A percentile compares a stretch with the other conserved stretches of the same genome.
These are phyloP conservation scores for Sporothrix sp. DNA, from an alignment of 2,329 filamentous ascomycete genomes.

Conservation along the genomic window DNA sequence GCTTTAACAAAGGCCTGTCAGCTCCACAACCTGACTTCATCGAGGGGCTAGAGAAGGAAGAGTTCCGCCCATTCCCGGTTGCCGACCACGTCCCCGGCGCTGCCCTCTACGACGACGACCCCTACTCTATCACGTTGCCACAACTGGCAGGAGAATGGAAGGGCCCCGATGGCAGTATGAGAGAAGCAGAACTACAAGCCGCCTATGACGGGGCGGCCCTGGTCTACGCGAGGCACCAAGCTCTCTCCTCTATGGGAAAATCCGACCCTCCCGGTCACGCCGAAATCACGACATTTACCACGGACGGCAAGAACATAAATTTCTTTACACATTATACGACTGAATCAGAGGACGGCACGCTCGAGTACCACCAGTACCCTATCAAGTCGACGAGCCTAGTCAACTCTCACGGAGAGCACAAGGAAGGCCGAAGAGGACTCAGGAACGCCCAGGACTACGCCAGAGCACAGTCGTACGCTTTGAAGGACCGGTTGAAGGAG, in stretches of 20 bases:
- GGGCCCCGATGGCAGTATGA: neutral
- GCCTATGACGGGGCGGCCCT: conserved; percentile 19
- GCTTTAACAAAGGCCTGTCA: conserved; percentile 22
- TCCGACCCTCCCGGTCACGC: too few species aligned
- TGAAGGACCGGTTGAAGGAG: too few species aligned
- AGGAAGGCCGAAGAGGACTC: conserved; percentile 6
- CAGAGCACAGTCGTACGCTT: too few species aligned
- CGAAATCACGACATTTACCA: too few species aligned
- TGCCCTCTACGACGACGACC: conserved; percentile 7
- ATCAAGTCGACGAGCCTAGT: conserved; percentile 13
- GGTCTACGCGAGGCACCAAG: conserved; percentile 21
- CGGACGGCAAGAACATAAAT: too few species aligned
- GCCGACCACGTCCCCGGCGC: conserved; percentile 15
- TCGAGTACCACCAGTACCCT: conserved; percentile 20
- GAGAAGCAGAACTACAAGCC: too few species aligned
- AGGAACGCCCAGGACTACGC: neutral
- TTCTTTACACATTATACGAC: too few species aligned
- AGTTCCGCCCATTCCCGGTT: conserved; percentile 14
- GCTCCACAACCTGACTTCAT: conserved; percentile 23
- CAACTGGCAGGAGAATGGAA: conserved; percentile 13
- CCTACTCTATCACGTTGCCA: too few species aligned
- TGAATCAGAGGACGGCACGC: neutral
- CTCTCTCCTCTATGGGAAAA: neutral
- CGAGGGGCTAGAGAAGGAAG: conserved; percentile 18
- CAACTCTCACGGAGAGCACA: conserved; percentile 1